Evolutionary conservation across 257 asterid genomes (phyloP).

Genomic region (Solanum tacnaense): DNA sequence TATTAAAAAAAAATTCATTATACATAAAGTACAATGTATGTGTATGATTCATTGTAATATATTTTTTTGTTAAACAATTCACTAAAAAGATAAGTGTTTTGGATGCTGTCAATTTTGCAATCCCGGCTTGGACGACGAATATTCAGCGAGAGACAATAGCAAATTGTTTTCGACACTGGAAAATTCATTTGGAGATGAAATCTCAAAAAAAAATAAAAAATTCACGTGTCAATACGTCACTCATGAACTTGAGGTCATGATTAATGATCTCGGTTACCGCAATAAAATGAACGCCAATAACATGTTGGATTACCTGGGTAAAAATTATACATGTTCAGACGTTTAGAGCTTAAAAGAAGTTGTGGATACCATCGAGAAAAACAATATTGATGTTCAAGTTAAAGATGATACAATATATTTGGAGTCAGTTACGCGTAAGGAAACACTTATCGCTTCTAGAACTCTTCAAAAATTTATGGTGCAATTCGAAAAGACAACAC

Average conservation of each 20-base stretch:
- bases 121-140: not conserved
- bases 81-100: not conserved
- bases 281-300: too few species aligned
- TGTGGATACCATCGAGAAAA: not conserved
- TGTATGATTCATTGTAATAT: not conserved
- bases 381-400: not conserved
- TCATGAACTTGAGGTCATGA: not conserved
- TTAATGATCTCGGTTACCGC: not conserved
- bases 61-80: not conserved
- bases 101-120: not conserved
- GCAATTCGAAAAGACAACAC: not conserved
- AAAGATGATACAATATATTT: not conserved
- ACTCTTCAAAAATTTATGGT: not conserved
- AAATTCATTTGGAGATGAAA: not conserved
- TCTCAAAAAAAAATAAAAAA: too few species aligned
- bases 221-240: fast-evolving
- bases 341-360: not conserved
- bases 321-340: too few species aligned
- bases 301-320: fast-evolving
- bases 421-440: not conserved
- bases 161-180: not conserved
- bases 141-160: not conserved
- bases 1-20: too few species aligned
- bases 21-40: not conserved
- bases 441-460: not conserved